Evolutionary conservation across 2,329 filamentous ascomycete genomes (phyloP).

Genomic region (Emmonsia crescens): DNA sequence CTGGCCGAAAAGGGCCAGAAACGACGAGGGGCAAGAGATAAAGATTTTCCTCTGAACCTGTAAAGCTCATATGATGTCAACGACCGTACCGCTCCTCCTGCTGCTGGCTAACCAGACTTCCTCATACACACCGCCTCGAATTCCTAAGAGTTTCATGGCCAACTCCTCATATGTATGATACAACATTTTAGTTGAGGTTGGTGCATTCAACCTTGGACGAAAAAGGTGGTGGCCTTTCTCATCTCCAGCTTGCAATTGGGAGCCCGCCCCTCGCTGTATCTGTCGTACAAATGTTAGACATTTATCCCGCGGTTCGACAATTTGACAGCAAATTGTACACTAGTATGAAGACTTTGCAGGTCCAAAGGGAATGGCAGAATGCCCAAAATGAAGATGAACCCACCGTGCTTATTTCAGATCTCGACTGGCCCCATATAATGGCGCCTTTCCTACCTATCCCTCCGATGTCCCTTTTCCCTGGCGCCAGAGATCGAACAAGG

Average conservation of each 20-base stretch:
- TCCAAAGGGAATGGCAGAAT: background rate
- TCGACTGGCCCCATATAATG: background rate
- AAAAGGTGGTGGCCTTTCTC: background rate
- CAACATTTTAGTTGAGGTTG: background rate
- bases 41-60: background rate
- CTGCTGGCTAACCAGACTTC: background rate
- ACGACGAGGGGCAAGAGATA: background rate
- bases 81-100: background rate
- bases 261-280: background rate
- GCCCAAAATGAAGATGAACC: background rate
- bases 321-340: background rate
- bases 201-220: background rate
- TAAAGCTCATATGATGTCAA: background rate
- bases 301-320: background rate
- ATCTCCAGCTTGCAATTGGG: background rate
- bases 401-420: background rate
- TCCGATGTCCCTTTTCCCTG: background rate
- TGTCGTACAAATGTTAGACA: background rate
- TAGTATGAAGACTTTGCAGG: background rate
- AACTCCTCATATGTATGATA: background rate
- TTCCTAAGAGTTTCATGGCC: background rate
- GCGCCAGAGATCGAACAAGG: background rate
- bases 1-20: background rate
- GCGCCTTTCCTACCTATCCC: background rate
- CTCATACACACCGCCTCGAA: too few relatives aligned